phyloP scores from a whole-genome alignment of 2,329 filamentous ascomycete genomes.

The Paracamarosporium sp. region DNA sequence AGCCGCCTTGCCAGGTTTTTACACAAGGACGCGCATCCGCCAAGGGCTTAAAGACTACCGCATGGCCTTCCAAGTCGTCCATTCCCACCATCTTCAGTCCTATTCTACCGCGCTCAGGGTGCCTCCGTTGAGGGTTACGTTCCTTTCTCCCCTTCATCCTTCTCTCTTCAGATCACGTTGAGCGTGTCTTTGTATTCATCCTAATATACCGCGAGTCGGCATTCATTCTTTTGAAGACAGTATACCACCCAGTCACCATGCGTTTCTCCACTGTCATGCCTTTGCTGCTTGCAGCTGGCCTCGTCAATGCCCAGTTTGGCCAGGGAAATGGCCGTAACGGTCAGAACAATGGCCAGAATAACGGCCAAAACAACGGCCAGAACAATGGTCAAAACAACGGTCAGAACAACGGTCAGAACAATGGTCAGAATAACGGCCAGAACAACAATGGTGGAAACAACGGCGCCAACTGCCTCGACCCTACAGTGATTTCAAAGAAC shows the following conservation, averaged over 20 bases:
- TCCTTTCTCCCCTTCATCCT: slow-evolving; percentile 47
- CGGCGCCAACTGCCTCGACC: slow-evolving; percentile 38
- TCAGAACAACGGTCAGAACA: slow-evolving; percentile 20
- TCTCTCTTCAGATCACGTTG: slow-evolving; percentile 48
- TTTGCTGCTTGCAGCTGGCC: slow-evolving; percentile 42
- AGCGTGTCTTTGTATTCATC: slow-evolving; percentile 47
- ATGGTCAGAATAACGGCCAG: slow-evolving; percentile 20
- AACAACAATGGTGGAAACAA: slow-evolving; percentile 23
- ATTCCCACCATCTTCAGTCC: slow-evolving; percentile 42
- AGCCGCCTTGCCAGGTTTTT: slow-evolving; percentile 35
- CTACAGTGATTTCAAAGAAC: slow-evolving; percentile 51
- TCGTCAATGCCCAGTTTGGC: slow-evolving; percentile 43
- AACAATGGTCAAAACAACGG: slow-evolving; percentile 23
- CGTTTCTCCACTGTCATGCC: slow-evolving; percentile 42
- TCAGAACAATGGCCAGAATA: slow-evolving; percentile 8
- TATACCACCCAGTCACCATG: slow-evolving; percentile 33
- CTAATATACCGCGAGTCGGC: slow-evolving; percentile 48
- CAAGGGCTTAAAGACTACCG: slow-evolving; percentile 45
- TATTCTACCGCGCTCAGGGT: slow-evolving; percentile 34
- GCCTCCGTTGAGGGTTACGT: slow-evolving; percentile 47
- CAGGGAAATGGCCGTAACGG: slow-evolving; percentile 4
- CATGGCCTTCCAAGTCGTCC: slow-evolving; percentile 33
- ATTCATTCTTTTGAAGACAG: slow-evolving; percentile 42
- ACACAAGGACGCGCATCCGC: slow-evolving; percentile 29
- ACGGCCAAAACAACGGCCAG: slow-evolving; percentile 17